A percentile compares a stretch with the other conserved stretches of the same genome.
Evolutionary conservation across 2,329 filamentous ascomycete species (phyloP).

Genomic region (Byssochlamys sp.): DNA sequence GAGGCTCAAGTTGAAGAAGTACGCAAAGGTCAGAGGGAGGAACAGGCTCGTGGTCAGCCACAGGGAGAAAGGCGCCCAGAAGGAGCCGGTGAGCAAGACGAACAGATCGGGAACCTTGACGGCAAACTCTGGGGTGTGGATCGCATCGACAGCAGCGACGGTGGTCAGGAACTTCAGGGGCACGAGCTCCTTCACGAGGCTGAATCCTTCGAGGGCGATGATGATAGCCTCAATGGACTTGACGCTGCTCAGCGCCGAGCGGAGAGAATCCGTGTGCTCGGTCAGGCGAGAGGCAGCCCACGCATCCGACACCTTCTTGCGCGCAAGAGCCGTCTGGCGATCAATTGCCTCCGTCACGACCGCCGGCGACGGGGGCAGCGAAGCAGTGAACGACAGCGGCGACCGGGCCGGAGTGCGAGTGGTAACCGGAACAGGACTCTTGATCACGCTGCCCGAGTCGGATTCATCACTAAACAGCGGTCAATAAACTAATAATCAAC

Average conservation of each 20-base stretch:
- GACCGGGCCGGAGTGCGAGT: constrained; percentile 33
- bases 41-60: constrained; percentile 66
- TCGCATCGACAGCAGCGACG: constrained; percentile 50
- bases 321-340: constrained; percentile 41
- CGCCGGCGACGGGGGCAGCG: constrained; percentile 71
- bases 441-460: constrained; percentile 11
- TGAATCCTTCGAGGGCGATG: constrained; percentile 59
- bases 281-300: constrained; percentile 28
- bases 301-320: constrained; percentile 23
- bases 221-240: constrained; percentile 60
- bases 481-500: neutral
- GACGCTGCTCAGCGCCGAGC: constrained; percentile 59
- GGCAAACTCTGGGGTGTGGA: constrained; percentile 50
- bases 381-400: constrained; percentile 47
- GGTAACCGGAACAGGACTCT: constrained; percentile 41
- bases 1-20: constrained; percentile 79
- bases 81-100: constrained; percentile 60
- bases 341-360: constrained; percentile 69
- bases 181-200: constrained; percentile 61
- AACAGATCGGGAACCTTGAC: constrained; percentile 74
- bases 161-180: constrained; percentile 64
- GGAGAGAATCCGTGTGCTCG: constrained; percentile 51
- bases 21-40: constrained; percentile 62
- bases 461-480: constrained; percentile 12
- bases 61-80: constrained; percentile 72